Base-by-base conservation (phyloP, 805 yeast genomes). In the Pichia heedii region DNA sequence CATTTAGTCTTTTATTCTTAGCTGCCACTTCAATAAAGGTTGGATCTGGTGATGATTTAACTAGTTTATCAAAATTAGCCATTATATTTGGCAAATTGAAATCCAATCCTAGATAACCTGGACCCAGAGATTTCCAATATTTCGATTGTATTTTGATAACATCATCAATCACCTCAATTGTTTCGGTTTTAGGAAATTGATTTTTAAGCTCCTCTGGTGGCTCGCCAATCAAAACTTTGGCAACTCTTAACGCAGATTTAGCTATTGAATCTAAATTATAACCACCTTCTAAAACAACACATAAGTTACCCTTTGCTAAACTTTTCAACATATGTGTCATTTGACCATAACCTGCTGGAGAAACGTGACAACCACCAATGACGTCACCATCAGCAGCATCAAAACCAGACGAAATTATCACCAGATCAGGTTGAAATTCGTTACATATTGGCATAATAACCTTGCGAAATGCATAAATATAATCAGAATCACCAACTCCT, bases 371-470 rank as follows among this genome's bases (percentile, higher is more conserved):
- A 38, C 90, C 95, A 11, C 98, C 99, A 50, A 93, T 85, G 46
- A 87, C 81, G 63, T 93, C 99, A 47, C 97, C 97, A 55, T 86
- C 96, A 1, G 99, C 99, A 19, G 98, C 98, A 66, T 93, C 99
- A 55, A 93, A 93, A 0, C 99, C 99, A 0, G 97, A 81, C 18
- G 96, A 85, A 27, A 93, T 80, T 30, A 93, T 86, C 5, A 89
- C 90, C 50, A 93, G 70, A 65, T 93, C 98, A 0, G 99, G 97
- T 56, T 81, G 80, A 55, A 82, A 93, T 60, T 93, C 98, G 45
- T 79, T 65, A 43, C 93, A 82, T 40, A 88, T 77, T 0, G 98
- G 98, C 76, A 93, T 75, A 12, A 93, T 75, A 16, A 90, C 80
- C 54, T 79, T 79, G 51, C 79, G 76, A 63, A 93, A 89, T 0